Evolutionary conservation across 208 protist species (phyloP).

Genomic region (Leishmania tropica): DNA sequence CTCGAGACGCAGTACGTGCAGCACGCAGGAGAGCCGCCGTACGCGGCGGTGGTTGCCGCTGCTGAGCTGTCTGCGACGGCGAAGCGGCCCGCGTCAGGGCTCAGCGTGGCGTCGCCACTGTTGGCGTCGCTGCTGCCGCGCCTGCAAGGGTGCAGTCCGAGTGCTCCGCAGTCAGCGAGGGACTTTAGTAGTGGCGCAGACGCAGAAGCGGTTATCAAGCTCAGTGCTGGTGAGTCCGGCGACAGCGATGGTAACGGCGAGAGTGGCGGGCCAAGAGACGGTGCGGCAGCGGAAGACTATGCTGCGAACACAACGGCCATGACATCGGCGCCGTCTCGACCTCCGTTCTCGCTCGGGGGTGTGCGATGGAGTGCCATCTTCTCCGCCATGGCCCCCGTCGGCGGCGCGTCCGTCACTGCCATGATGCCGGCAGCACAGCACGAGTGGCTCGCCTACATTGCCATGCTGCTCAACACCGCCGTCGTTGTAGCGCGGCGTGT

Average conservation of each 20-base stretch:
- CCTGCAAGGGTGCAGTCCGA: not conserved
- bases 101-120: not conserved
- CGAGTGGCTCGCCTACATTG: slow-evolving; percentile 41
- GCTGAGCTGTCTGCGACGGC: slow-evolving; percentile 11
- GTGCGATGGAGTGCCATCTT: slow-evolving; percentile 4
- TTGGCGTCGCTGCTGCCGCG: not conserved
- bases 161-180: not conserved
- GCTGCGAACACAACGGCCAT: not conserved
- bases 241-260: not conserved
- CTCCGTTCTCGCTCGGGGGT: slow-evolving; percentile 9
- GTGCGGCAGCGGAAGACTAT: not conserved
- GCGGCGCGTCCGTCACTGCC: slow-evolving; percentile 13
- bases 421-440: slow-evolving; percentile 13
- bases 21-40: slow-evolving; percentile 21
- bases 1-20: slow-evolving; percentile 21
- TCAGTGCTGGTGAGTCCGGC: not conserved
- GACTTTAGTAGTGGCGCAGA: not conserved
- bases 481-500: slow-evolving; percentile 50
- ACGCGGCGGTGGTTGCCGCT: slow-evolving; percentile 30
- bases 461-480: slow-evolving; percentile 46
- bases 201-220: not conserved
- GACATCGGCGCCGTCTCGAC: not conserved
- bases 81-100: not conserved
- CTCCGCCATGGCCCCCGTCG: not conserved
- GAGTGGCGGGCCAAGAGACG: not conserved